Base-by-base conservation (phyloP, 1,284 basidiomycete species). In the Trametes hirsuta region DNA sequence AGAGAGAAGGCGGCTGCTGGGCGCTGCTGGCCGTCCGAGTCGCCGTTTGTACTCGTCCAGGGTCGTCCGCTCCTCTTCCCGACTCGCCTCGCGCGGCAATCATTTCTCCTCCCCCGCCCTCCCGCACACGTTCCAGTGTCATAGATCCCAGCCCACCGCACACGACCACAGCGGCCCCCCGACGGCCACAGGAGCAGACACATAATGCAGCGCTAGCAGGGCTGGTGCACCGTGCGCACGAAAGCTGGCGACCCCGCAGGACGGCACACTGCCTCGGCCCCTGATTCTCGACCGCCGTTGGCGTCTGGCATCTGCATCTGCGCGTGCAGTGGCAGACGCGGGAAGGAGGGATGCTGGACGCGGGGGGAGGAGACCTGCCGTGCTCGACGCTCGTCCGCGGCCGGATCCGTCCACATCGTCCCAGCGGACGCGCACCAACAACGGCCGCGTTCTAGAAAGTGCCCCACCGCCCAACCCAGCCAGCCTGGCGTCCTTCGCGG, bases 251-350 rank as follows among this genome's bases (percentile, higher is more conserved):
- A 34, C 25, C 15, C 37, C 2, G 35, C 44, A 41, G 39, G 22
- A 6, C 40, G 42, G 22, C 48, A 44, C 49, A 58, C 35, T 51
- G 50, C 56, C 56, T 53, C 56, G 41, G 50, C 50, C 49, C 57
- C 56, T 51, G 49, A 52, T 51, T 52, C 55, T 58, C 55, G 49
- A 24, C 55, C 42, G 41, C 15, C 36, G 44, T 25, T 30, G 30
- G 5, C n/a, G 18, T 3, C 44, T 53, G 35, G 11, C 30, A 53
- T 34, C 25, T 41, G 52, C n/a, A 53, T 53, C 52, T 30, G 30
- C 30, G 8, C 30, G 18, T 18, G 18, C 18, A 18, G 18, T 30
- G 30, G 30, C 30, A 30, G 30, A 30, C 30, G 30, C 30, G 5
- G 18, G 18, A 18, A 30, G 30, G 30, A 30, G 30, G 30, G 30